Evolutionary conservation across 2,329 filamentous ascomycete genomes (phyloP), one percentile per base, ranked within the genome.

Genomic region (Colletotrichum graminicola): DNA sequence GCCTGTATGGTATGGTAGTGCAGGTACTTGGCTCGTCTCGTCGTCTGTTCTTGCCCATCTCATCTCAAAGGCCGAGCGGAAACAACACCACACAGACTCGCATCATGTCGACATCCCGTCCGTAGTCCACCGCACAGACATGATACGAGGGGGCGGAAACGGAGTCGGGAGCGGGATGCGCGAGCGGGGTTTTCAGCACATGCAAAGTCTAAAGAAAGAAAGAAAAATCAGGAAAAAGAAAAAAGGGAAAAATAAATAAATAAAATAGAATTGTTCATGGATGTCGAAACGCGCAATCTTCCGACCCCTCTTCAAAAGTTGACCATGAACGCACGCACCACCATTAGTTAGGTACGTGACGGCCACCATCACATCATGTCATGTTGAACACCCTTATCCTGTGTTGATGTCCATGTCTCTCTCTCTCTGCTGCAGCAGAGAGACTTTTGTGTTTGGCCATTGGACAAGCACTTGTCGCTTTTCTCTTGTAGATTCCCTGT

Each of bases 271-370:
- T 41, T 6, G 34, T 57, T n/a, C n/a, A 18, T 14, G 39, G 7
- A 47, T 49, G 59, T 41, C 59, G 60, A 60, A 61, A 69, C 54
- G 45, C 60, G 60, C 65, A 68, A 55, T 51, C 54, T 18, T 1
- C 34, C 11, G 1, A 11, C 34, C 10, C 34, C 29, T 29, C 29
- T 29, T 29, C n/a, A 32, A 32, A 47, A 32, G 52, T 39, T 43
- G 51, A 62, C 32, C 45, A 45, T 43, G 18, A 23, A 14, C 32
- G 39, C 51, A 45, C 47, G 54, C 67, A 71, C 65, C 6, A 43
- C 10, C 6, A 43, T 1, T 36, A 36, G 2, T 10, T 34, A 34
- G 10, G 1, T 21, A 43, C 16, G n/a, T 11, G 2, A 10, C 43
- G 1, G 6, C 18, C 43, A 45, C 7, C 43, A n/a, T n/a, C 43